These are phyloP conservation scores for Salicornia ramosissima DNA, from an alignment of 148 eudicot genomes.

Conservation along the genomic window DNA sequence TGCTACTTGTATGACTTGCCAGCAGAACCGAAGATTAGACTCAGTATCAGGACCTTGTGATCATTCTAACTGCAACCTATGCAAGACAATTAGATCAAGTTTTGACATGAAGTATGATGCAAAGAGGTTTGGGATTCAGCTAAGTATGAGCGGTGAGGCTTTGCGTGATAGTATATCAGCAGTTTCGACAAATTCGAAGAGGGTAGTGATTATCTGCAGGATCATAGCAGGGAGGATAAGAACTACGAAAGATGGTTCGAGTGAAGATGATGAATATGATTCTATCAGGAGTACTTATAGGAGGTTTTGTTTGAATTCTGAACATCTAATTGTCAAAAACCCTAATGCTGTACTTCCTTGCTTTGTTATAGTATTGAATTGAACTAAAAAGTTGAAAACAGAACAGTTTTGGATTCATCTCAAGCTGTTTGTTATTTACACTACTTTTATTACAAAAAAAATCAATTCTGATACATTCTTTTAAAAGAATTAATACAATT, in stretches of 20 bases:
- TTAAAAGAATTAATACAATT: background rate
- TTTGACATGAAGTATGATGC: constrained; percentile 13
- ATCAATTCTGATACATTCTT: background rate
- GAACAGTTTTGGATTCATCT: background rate
- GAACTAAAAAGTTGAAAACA: background rate
- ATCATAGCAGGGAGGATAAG: constrained; percentile 26
- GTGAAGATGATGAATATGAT: constrained; percentile 24
- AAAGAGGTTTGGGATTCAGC: constrained; percentile 14
- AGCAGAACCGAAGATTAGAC: constrained; percentile 13
- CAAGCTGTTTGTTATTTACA: constrained; percentile 4
- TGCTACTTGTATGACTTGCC: constrained; percentile 26
- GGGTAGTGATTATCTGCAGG: constrained; percentile 28
- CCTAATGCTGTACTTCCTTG: constrained; percentile 29
- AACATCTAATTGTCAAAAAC: constrained; percentile 17
- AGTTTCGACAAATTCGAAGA: constrained; percentile 14
- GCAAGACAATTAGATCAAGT: constrained; percentile 17
- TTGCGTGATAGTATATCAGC: constrained; percentile 14
- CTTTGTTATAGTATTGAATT: constrained; percentile 23
- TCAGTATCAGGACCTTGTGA: constrained; percentile 24
- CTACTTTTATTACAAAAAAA: background rate
- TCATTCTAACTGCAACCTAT: constrained; percentile 18
- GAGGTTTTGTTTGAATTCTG: constrained; percentile 19
- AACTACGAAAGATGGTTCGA: constrained; percentile 5
- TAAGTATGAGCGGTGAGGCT: constrained; percentile 23
- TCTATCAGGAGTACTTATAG: constrained; percentile 14